A percentile compares a stretch with the other conserved stretches of the same genome.
phyloP scores from a whole-genome alignment of 2,329 filamentous ascomycete genomes.

The Apiospora rasikravindrae region DNA sequence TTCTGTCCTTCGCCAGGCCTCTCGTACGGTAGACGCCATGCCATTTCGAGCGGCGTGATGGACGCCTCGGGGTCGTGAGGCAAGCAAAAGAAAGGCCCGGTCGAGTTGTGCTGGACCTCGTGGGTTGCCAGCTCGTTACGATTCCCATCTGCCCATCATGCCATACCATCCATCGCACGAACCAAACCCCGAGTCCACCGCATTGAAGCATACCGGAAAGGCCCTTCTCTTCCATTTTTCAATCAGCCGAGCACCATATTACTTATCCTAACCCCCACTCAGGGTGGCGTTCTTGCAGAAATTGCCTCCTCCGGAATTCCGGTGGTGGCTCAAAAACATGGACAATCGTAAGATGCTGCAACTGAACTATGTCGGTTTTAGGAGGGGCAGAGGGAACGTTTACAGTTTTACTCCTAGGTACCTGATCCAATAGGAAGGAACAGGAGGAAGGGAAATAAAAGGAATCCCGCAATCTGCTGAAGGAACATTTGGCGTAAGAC shows the following conservation, averaged over 20 bases:
- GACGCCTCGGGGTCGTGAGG: not conserved
- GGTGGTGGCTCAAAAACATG: conserved; percentile 11
- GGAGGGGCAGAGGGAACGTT: not conserved
- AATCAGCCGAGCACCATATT: conserved; percentile 6
- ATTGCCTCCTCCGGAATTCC: conserved; percentile 11
- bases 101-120: not conserved
- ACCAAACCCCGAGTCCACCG: not conserved
- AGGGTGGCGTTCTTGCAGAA: conserved; percentile 14
- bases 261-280: conserved; percentile 10
- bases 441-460: not conserved
- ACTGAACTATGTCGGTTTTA: not conserved
- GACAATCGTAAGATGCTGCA: conserved; percentile 5
- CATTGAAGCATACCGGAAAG: not conserved
- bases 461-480: not conserved
- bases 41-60: not conserved
- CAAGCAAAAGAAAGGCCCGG: not conserved
- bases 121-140: conserved; percentile 11
- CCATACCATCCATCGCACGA: conserved; percentile 7
- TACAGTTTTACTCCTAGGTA: not conserved
- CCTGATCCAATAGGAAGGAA: not conserved
- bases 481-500: not conserved
- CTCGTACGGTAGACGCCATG: conserved; percentile 9
- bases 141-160: conserved; percentile 7
- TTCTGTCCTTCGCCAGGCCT: not conserved
- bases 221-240: not conserved